phyloP scores from a whole-genome alignment of 2,329 filamentous ascomycete species.

The Diplodia sapinea region DNA sequence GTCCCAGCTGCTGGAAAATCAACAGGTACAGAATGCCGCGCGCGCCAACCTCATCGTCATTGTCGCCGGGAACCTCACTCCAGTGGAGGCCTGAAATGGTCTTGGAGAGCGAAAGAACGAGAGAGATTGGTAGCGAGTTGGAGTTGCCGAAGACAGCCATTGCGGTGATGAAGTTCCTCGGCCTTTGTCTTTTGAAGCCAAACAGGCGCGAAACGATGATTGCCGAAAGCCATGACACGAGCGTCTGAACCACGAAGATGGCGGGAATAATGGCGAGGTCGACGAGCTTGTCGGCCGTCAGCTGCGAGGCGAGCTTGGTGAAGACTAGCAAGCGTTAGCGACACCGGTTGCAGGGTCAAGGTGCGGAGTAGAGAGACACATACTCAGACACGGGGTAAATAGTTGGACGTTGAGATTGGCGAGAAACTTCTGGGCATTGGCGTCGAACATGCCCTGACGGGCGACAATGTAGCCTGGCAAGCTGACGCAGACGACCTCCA shows the following conservation, averaged over 20 bases:
- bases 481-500: conserved; percentile 94
- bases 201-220: conserved; percentile 73
- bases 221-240: conserved; percentile 83
- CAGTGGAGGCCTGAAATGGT: conserved; percentile 92
- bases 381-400: conserved; percentile 96
- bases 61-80: conserved; percentile 88
- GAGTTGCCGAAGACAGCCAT: conserved; percentile 99
- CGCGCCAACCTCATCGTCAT: conserved; percentile 91
- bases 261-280: conserved; percentile 94
- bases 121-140: conserved; percentile 94
- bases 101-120: conserved; percentile 91
- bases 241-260: conserved; percentile 87
- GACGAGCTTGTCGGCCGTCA: conserved; percentile 86
- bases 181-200: conserved; percentile 76
- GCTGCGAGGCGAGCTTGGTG: conserved; percentile 92
- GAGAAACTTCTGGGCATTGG: conserved; percentile 93
- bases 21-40: conserved; percentile 93
- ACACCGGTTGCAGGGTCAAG: neutral
- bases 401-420: conserved; percentile 95
- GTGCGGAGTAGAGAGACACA: conserved; percentile 41
- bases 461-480: conserved; percentile 93
- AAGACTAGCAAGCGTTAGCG: conserved; percentile 68
- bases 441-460: conserved; percentile 88
- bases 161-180: conserved; percentile 91
- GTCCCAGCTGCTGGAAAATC: conserved; percentile 96